Evolutionary conservation across 257 asterid genomes (phyloP), one percentile per base, ranked within the genome.

Genomic region (Striga asiatica): DNA sequence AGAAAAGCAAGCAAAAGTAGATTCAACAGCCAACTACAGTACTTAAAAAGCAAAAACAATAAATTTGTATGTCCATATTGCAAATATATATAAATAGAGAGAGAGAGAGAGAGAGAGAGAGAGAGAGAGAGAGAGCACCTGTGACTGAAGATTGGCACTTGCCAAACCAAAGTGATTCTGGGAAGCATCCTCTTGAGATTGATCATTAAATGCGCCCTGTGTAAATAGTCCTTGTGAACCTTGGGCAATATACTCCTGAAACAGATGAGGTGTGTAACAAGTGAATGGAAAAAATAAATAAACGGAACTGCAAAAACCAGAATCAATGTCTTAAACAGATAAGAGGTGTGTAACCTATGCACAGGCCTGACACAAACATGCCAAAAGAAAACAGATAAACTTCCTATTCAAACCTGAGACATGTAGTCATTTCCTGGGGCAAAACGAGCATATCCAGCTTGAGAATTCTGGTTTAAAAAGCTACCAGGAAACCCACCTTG

Each of bases 401-500:
- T 22, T 47, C 66, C 2, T 35, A 46, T 48, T 62, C 79, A 47
- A 53, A 92, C 99, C 97, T 92, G 99, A 65, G 99, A 88, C 99
- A 88, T 88, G 62, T 77, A 92, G 54, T 92, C 99, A 69, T 83
- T 88, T 75, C 97, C 99, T 41, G 93, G 64, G 34, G 87, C 74
- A 68, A 83, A 85, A 42, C 80, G 97, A 47, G 94, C 74, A 70
- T 82, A 92, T 42, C 97, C 97, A 66, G 88, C 78, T 68, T 88
- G 99, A 46, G 99, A 78, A 59, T 74, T 88, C 76, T 78, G 99
- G 79, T 85, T 88, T 51, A 81, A 35, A 52, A 67, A 88, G 67
- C 86, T 83, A 61, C 96, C 95, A 39, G 99, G 84, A 54, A 69
- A 88, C 55, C 94, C 99, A 67, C 86, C 87, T 76, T 82, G 98